Base-by-base conservation (phyloP, 495 filamentous ascomycete species). In the Mytilinidion resinicola region DNA sequence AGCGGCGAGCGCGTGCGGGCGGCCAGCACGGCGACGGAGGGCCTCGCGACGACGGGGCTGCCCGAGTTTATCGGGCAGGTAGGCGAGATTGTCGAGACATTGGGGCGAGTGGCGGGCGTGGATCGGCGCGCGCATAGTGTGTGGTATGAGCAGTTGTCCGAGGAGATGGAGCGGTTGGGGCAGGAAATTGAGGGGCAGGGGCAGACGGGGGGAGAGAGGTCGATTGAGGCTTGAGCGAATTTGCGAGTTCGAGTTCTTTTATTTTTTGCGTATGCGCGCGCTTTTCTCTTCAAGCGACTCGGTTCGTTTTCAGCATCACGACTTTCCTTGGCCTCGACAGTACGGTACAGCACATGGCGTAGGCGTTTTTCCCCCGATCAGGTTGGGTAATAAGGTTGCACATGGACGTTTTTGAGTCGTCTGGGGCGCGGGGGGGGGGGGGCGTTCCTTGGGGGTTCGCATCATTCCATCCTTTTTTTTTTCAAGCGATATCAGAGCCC, bases 41-140 rank as follows among this genome's bases (percentile, higher is more conserved):
- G 84, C 47, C 76, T 98, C 14, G 87, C 88, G 1, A 78, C 81
- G 1, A 80, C 85, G 39, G 95, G 93, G 0, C 78, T 97, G 72
- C 83, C 86, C 0, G 93, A 98, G 72, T 96, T 95, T 73, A 86
- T 92, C n/a, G 82, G 76, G 48, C 85, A 84, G 67, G 83, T 97
- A n/a, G 84, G 87, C 6, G 82, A 85, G 35, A 79, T 96, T 61
- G 87, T 90, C 12, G 91, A 96, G 12, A 85, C 87, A 72, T 69
- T 95, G 61, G 79, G 80, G 56, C 83, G 80, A 66, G 83, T 96
- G 21, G 83, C 85, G 10, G 79, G 80, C 43, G 86, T 96, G 36
- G 92, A 97, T 71, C 84, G 89, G 69, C 78, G 82, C 51, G 82
- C 84, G 43, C 95, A 96, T 74, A 82, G 82, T 25, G 55, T 70